Percentiles rank a stretch among this genome's conserved stretches.
phyloP scores from a whole-genome alignment of 2,329 filamentous ascomycete genomes.

The Fusarium verticillioides region DNA sequence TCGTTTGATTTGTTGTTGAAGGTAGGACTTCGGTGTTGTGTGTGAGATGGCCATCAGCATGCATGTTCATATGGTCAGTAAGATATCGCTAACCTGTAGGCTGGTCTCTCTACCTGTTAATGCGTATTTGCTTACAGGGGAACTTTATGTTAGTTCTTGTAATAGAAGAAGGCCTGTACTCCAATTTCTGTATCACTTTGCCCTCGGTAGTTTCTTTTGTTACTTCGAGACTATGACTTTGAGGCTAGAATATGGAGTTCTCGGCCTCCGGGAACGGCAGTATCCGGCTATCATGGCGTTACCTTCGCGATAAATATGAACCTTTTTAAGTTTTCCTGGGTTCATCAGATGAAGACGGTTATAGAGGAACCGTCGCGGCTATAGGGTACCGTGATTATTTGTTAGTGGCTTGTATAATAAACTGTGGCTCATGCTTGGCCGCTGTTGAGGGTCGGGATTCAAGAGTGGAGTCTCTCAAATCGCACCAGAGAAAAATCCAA shows the following conservation, averaged over 20 bases:
- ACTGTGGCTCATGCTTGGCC: conserved; percentile 5
- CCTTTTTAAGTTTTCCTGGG: background rate
- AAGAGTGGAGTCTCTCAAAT: conserved; percentile 2
- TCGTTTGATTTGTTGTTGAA: background rate
- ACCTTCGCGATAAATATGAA: background rate
- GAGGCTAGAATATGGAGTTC: background rate
- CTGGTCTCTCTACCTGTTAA: background rate
- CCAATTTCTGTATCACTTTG: background rate
- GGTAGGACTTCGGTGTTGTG: background rate
- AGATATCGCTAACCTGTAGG: too few species aligned
- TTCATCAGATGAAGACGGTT: background rate
- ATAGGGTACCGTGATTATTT: conserved; percentile 11
- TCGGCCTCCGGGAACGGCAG: background rate
- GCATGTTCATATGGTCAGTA: background rate
- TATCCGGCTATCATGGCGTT: background rate
- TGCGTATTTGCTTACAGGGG: background rate
- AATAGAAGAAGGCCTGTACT: too few species aligned
- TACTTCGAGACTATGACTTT: background rate
- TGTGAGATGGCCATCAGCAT: background rate
- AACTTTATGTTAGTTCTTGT: background rate
- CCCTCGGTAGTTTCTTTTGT: background rate
- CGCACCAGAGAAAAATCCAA: conserved; percentile 4
- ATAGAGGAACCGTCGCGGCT: background rate
- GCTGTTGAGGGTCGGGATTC: background rate
- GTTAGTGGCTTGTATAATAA: background rate